Evolutionary conservation across 805 yeast species (phyloP), one percentile per base, ranked within the genome.

Genomic region (Yamadazyma kitorensis): DNA sequence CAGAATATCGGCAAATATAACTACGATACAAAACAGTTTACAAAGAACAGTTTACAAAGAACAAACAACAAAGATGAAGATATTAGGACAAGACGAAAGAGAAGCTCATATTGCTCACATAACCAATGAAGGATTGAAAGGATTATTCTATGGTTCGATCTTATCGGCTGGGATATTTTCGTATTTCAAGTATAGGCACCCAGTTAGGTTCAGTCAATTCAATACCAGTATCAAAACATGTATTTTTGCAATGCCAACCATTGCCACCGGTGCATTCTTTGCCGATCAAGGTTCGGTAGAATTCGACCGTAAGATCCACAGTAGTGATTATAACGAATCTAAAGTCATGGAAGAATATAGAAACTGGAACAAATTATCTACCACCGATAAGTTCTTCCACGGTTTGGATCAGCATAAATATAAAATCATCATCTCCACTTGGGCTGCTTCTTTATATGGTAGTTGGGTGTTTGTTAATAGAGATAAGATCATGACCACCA

Each of bases 401-500:
- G 29, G 48, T 15, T 50, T 65, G 37, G 48, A 47, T 36, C 47
- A 51, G 11, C 47, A 67, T 48, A 63, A 64, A 49, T 64, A 61
- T 49, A 57, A 56, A 32, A 55, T 64, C 34, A 58, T 64, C 27
- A 37, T 61, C 12, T 38, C 55, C 12, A 40, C 70, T 16, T 67
- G 70, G 71, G 58, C 57, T n/a, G 70, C 57, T 2, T 61, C 69
- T 19, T 43, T 57, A 31, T 55, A 72, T 46, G 95, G 88, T 1
- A 82, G 94, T 4, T 86, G 91, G 86, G 74, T 61, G 29, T 50
- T 65, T 28, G 86, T 84, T 33, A 80, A 84, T 62, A 75, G 72
- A 47, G 95, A 86, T 56, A 80, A 78, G 44, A 65, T 79, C 54
- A 74, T 86, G 82, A 75, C 86, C 35, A 73, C 70, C 44, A 63